Evolutionary conservation across 257 asterid genomes (phyloP).

Genomic region (Solanum etuberosum): DNA sequence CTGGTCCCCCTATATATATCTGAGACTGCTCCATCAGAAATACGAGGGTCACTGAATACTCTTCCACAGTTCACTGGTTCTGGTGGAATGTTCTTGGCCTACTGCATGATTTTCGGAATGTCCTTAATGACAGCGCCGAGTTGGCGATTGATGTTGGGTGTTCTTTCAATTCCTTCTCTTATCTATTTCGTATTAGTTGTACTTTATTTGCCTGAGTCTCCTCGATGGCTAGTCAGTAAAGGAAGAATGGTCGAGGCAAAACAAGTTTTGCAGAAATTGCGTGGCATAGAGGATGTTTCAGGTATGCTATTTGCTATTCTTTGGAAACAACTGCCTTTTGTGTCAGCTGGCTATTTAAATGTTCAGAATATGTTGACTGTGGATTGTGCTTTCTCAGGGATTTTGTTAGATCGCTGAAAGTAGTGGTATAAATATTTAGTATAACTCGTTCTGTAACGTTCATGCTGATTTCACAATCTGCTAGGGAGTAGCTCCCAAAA

Average conservation of each 20-base stretch:
- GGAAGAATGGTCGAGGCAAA: slow-evolving; percentile 73
- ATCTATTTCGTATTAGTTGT: slow-evolving; percentile 42
- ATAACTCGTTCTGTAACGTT: background rate
- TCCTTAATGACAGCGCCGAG: slow-evolving; percentile 48
- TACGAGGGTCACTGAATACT: slow-evolving; percentile 62
- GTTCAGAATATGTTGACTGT: background rate
- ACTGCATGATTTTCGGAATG: slow-evolving; percentile 72
- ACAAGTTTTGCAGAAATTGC: slow-evolving; percentile 52
- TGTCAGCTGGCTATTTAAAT: background rate
- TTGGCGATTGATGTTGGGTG: slow-evolving; percentile 82
- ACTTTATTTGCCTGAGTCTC: slow-evolving; percentile 69
- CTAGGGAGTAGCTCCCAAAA: background rate
- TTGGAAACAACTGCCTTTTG: background rate
- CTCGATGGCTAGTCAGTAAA: slow-evolving; percentile 83
- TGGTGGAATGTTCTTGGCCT: slow-evolving; percentile 68
- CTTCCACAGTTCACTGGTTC: slow-evolving; percentile 75
- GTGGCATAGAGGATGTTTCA: slow-evolving; percentile 74
- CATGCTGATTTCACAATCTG: background rate
- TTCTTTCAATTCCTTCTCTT: slow-evolving; percentile 68
- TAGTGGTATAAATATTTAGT: background rate
- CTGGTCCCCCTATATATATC: slow-evolving; percentile 70
- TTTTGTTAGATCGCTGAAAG: background rate
- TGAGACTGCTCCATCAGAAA: slow-evolving; percentile 79
- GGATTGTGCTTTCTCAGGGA: background rate
- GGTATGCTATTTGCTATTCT: slow-evolving; percentile 21